Evolutionary conservation across 2,329 filamentous ascomycete species (phyloP).

Genomic region (Emergomyces orientalis): DNA sequence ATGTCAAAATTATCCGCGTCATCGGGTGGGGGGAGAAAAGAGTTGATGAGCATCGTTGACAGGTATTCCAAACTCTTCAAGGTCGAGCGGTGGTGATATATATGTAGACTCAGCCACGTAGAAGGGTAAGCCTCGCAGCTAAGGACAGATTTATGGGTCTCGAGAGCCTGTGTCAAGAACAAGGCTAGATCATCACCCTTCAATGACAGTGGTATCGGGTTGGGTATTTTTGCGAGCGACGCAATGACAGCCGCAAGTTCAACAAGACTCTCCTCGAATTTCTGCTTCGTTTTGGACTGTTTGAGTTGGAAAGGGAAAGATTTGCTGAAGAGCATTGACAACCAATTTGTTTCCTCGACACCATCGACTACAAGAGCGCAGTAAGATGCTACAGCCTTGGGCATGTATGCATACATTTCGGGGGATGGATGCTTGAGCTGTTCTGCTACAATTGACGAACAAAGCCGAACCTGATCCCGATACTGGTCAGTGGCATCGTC

Average conservation of each 20-base stretch:
- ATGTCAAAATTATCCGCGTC: slow-evolving; percentile 89
- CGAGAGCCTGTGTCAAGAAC: slow-evolving; percentile 68
- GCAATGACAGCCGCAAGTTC: slow-evolving; percentile 84
- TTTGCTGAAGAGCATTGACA: slow-evolving; percentile 84
- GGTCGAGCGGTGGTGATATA: slow-evolving; percentile 84
- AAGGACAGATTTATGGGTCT: slow-evolving; percentile 81
- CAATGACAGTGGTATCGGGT: slow-evolving; percentile 64
- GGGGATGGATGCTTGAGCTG: slow-evolving; percentile 69
- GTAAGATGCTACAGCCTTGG: slow-evolving; percentile 86
- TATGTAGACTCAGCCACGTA: slow-evolving; percentile 85
- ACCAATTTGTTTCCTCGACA: slow-evolving; percentile 47
- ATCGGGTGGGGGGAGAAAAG: slow-evolving; percentile 78
- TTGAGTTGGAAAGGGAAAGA: slow-evolving; percentile 81
- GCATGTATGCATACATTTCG: slow-evolving; percentile 79
- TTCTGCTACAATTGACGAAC: slow-evolving; percentile 83
- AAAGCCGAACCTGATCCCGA: slow-evolving; percentile 84
- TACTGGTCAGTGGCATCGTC: slow-evolving; percentile 71
- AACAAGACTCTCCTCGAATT: slow-evolving; percentile 77
- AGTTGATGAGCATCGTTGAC: slow-evolving; percentile 67
- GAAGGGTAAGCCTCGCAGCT: slow-evolving; percentile 81
- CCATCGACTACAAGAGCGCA: slow-evolving; percentile 61
- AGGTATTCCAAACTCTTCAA: slow-evolving; percentile 80
- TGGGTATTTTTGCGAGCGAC: slow-evolving; percentile 64
- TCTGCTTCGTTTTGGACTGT: slow-evolving; percentile 48
- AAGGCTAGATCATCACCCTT: slow-evolving; percentile 68